Percentiles rank a stretch among this genome's conserved stretches.
phyloP scores from a whole-genome alignment of 352 stramenopile species.

The Peronosclerospora sorghi region DNA sequence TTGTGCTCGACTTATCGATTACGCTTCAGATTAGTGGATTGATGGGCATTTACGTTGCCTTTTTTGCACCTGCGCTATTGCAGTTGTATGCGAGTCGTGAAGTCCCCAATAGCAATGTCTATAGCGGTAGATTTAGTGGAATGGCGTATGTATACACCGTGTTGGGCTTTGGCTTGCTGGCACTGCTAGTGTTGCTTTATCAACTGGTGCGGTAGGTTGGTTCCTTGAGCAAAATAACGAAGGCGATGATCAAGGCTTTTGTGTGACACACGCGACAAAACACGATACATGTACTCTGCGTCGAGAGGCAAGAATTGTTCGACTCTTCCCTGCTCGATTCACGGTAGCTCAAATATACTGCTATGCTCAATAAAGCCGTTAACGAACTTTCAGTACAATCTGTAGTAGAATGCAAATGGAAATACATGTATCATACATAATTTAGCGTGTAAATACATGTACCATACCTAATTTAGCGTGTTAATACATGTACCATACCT shows the following conservation, averaged over 20 bases:
- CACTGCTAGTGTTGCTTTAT: conserved; percentile 48
- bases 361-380: too few species aligned
- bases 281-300: conserved; percentile 1
- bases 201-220: conserved; percentile 43
- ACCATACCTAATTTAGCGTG: too few species aligned
- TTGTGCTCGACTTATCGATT: conserved; percentile 76
- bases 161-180: conserved; percentile 50
- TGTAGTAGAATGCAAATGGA: too few species aligned
- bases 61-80: conserved; percentile 65
- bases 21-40: conserved; percentile 81
- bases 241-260: background rate
- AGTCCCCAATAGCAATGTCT: conserved; percentile 40
- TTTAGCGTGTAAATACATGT: too few species aligned
- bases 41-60: conserved; percentile 70
- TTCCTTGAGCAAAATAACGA: conserved; percentile 6
- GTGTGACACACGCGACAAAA: background rate
- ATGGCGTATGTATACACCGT: conserved; percentile 44
- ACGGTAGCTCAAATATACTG: conserved; percentile 9
- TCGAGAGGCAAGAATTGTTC: conserved; percentile 7
- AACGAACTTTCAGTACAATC: too few species aligned
- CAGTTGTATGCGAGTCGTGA: conserved; percentile 44
- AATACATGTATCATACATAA: too few species aligned
- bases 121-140: conserved; percentile 55
- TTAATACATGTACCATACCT: too few species aligned
- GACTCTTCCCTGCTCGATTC: conserved; percentile 6